Evolutionary conservation across 768 basidiomycete species (phyloP).

Genomic region (Tricholoma bakamatsutake): DNA sequence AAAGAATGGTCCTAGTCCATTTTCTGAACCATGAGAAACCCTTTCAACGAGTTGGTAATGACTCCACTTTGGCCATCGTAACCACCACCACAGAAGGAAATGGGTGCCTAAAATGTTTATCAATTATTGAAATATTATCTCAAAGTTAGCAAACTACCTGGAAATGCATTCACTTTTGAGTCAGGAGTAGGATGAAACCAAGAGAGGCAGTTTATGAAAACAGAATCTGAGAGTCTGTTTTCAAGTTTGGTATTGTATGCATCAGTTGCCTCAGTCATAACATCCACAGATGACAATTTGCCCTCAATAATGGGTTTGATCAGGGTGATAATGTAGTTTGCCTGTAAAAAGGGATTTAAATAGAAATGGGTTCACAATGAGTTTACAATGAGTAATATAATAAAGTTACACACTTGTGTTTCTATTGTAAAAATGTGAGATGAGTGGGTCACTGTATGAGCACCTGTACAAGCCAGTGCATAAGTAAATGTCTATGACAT

Average conservation of each 20-base stretch:
- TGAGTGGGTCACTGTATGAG: slow-evolving; percentile 37
- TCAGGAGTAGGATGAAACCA: slow-evolving; percentile 36
- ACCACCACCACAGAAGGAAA: background rate
- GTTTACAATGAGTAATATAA: background rate
- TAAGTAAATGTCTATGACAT: background rate
- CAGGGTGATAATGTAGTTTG: slow-evolving; percentile 29
- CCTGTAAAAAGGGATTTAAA: slow-evolving; percentile 17
- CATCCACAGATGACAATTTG: slow-evolving; percentile 12
- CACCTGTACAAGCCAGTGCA: slow-evolving; percentile 22
- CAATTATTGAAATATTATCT: background rate
- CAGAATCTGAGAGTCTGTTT: slow-evolving; percentile 15
- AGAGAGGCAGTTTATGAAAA: slow-evolving; percentile 28
- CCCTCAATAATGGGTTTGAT: slow-evolving; percentile 19
- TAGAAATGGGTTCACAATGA: background rate
- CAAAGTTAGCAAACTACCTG: slow-evolving; percentile 17
- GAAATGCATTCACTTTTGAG: slow-evolving; percentile 34
- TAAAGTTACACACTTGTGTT: slow-evolving; percentile 25
- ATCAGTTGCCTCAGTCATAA: slow-evolving; percentile 15
- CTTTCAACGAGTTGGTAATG: background rate
- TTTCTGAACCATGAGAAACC: too few relatives aligned
- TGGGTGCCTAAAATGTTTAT: background rate
- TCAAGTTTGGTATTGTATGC: slow-evolving; percentile 18
- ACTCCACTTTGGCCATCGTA: background rate
- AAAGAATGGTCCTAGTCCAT: too few relatives aligned
- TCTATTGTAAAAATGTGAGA: slow-evolving; percentile 40